Percentiles rank a stretch among this genome's conserved stretches.
phyloP scores from a whole-genome alignment of 352 stramenopile species.

The Pythium volutum region DNA sequence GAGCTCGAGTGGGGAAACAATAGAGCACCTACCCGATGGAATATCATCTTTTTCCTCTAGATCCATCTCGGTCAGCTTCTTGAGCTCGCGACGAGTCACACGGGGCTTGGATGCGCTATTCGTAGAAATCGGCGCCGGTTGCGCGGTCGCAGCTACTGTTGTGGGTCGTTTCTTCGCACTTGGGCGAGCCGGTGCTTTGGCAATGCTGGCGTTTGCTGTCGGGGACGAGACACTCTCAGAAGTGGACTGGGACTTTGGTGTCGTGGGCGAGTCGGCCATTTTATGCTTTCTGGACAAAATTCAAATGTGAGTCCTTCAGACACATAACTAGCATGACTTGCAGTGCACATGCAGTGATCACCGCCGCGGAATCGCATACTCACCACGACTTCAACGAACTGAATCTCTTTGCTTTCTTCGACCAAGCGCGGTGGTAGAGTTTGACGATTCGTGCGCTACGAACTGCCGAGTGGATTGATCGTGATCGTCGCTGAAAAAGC shows the following conservation, averaged over 20 bases:
- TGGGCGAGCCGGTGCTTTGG: slow-evolving; percentile 41
- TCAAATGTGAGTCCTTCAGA: neutral
- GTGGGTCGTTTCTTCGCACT: slow-evolving; percentile 40
- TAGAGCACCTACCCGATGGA: slow-evolving; percentile 26
- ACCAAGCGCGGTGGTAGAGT: neutral
- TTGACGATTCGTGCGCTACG: neutral
- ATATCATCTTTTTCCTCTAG: slow-evolving; percentile 69
- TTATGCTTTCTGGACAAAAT: neutral
- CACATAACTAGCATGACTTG: neutral
- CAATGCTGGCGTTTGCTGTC: slow-evolving; percentile 29
- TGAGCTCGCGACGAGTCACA: slow-evolving; percentile 70
- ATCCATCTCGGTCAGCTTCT: slow-evolving; percentile 75
- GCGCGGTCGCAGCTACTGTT: neutral
- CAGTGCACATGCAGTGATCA: neutral
- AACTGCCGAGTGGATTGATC: neutral
- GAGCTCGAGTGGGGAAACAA: neutral
- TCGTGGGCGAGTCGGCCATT: slow-evolving; percentile 16
- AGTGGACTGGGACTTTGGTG: slow-evolving; percentile 2
- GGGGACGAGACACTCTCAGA: slow-evolving; percentile 24
- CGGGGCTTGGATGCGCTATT: slow-evolving; percentile 41
- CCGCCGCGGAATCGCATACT: neutral
- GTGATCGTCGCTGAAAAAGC: neutral
- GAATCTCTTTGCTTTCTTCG: neutral
- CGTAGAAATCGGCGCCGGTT: neutral
- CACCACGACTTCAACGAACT: neutral